Percentiles rank a stretch among this genome's conserved stretches.
phyloP scores from a whole-genome alignment of 345 rosid species.

The Arabidopsis suecica region DNA sequence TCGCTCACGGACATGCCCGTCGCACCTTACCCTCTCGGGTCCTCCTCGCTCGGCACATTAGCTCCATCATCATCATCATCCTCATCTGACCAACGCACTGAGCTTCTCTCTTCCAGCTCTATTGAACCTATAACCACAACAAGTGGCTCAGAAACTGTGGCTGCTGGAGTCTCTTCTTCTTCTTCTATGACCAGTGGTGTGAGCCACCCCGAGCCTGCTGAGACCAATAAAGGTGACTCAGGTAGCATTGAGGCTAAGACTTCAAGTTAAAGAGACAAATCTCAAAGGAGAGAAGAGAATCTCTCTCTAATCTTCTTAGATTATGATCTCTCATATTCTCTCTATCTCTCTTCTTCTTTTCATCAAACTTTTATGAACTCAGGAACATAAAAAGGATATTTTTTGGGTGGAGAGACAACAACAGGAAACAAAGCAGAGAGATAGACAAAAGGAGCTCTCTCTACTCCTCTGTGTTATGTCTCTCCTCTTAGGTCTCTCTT shows the following conservation, averaged over 20 bases:
- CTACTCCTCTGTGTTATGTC: slow-evolving; percentile 33
- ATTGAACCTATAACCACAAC: slow-evolving; percentile 48
- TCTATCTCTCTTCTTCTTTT: slow-evolving; percentile 24
- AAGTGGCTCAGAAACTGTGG: slow-evolving; percentile 32
- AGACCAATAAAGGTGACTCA: slow-evolving; percentile 26
- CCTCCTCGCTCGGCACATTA: slow-evolving; percentile 52
- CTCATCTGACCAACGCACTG: slow-evolving; percentile 50
- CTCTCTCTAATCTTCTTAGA: slow-evolving; percentile 24
- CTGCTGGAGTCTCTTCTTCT: slow-evolving; percentile 56
- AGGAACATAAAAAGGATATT: slow-evolving; percentile 29
- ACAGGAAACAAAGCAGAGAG: slow-evolving; percentile 29
- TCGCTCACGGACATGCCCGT: slow-evolving; percentile 79
- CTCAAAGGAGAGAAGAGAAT: slow-evolving; percentile 33
- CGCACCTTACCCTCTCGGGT: slow-evolving; percentile 74
- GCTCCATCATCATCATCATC: slow-evolving; percentile 64
- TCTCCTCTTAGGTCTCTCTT: slow-evolving; percentile 46
- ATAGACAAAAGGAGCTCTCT: slow-evolving; percentile 30
- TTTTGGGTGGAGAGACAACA: slow-evolving; percentile 35
- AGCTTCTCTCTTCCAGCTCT: slow-evolving; percentile 54
- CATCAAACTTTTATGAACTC: slow-evolving; percentile 38
- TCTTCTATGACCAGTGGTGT: slow-evolving; percentile 31
- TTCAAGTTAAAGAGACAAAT: slow-evolving; percentile 34
- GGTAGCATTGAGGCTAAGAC: slow-evolving; percentile 25
- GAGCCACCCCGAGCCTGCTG: slow-evolving; percentile 35
- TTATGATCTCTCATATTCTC: slow-evolving; percentile 15